Evolutionary conservation across 164 flowering plant genomes (phyloP).

Genomic region (Aristolochia contorta): DNA sequence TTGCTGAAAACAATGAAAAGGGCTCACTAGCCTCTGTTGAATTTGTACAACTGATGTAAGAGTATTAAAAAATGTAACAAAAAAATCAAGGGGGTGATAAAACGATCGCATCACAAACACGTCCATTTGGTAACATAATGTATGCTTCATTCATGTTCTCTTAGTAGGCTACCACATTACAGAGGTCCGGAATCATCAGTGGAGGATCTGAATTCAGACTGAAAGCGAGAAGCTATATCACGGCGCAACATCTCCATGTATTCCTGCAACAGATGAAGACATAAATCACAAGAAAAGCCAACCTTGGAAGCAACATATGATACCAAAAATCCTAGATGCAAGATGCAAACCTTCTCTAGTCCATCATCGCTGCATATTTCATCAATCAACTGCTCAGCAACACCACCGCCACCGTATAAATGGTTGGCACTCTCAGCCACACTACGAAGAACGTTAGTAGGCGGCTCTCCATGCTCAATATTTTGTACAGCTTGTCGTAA

Average conservation of each 20-base stretch:
- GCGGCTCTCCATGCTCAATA: constrained; percentile 36
- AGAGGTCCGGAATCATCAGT: constrained; percentile 4
- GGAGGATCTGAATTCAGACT: constrained; percentile 15
- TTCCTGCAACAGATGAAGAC: constrained; percentile 35
- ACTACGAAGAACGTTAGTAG: constrained; percentile 48
- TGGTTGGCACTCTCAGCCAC: constrained; percentile 39
- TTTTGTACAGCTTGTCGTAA: constrained; percentile 31
- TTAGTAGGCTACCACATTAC: constrained; percentile 1
- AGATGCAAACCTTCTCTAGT: constrained; percentile 46
- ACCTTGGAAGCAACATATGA: background rate
- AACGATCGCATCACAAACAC: too few relatives aligned
- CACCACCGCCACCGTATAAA: constrained; percentile 17
- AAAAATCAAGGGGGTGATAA: too few relatives aligned
- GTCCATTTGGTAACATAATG: too few relatives aligned
- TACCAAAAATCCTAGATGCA: background rate
- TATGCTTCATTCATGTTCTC: too few relatives aligned
- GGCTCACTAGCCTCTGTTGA: too few relatives aligned
- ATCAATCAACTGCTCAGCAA: constrained; percentile 26
- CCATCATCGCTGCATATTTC: constrained; percentile 44
- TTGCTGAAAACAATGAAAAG: too few relatives aligned
- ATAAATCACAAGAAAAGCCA: background rate
- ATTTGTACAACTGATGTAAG: too few relatives aligned
- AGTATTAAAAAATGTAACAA: too few relatives aligned
- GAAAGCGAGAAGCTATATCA: constrained; percentile 31
- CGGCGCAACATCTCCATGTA: constrained; percentile 44